Base-by-base conservation (phyloP, 352 stramenopile genomes). In the Phytopythium oedochilum region DNA sequence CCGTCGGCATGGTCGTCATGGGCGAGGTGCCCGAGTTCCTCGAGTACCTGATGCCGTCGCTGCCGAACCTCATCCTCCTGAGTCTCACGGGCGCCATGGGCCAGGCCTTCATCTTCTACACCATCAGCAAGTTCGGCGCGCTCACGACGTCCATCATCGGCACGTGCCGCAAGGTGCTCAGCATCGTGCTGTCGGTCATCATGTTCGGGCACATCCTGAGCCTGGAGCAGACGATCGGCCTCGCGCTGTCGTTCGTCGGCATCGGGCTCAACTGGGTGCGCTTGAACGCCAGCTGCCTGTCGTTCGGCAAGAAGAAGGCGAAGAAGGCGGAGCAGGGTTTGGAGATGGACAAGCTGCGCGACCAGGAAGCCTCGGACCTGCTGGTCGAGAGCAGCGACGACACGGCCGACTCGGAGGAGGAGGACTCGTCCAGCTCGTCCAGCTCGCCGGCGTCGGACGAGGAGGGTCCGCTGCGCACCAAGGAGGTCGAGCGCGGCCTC, bases 61-160 rank as follows among this genome's bases (percentile, higher is more conserved):
- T 89, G 23, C 75, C 75, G 2, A 86, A 78, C 55, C 66, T 94
- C 8, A 43, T 92, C 28, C 61, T 92, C 45, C 62, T 94, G 40
- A 93, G 84, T 55, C 52, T 88, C 2, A 93, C 83, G 0, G 84
- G 84, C 23, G 84, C 84, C 0, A 71, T 88, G 25, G 84, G 84
- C 34, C 84, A 94, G 55, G 84, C 80, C 9, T 92, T 90, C 67
- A 86, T 94, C 58, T 94, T 93, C 68, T 90, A 87, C 59, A 93
- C 83, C 8, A 90, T 94, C 60, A 88, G 73, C 68, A 90, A 88
- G 57, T 94, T 94, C 22, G 84, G 84, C 59, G 84, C 84, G 14
- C 55, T 94, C 18, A 94, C 84, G 23, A 92, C 84, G 6, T 85
- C 83, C 12, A 92, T 94, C 53, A 90, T 94, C 38, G 84, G 84